Evolutionary conservation across 345 rosid genomes (phyloP), one percentile per base, ranked within the genome.

Genomic region (Arabidopsis thaliana): DNA sequence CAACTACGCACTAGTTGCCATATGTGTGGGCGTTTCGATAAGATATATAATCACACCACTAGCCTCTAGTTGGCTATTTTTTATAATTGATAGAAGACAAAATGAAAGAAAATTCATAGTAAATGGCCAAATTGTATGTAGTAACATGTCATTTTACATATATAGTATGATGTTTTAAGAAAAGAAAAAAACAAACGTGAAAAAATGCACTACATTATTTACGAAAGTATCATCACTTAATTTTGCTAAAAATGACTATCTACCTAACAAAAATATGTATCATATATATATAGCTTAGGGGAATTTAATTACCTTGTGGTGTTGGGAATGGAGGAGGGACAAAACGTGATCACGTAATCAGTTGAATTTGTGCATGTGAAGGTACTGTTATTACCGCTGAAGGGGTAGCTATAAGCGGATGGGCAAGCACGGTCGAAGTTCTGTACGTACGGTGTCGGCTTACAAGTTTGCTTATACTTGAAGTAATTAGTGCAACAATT

Each of bases 271-370:
- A 4, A 28, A 28, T 28, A 28, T 28, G 30, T 28, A 28, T 28
- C 30, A 28, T 28, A 16, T 16, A 16, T 16, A 16, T 16, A 16
- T 16, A 16, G 20, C 20, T 16, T 16, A 48, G 10, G 25, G 34
- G 8, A 25, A 53, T 53, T 4, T 16, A 16, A 16, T 16, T 28
- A 30, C 40, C 61, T 56, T 1, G 14, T 56, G 5, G 1, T 56
- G 42, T 51, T 30, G 0, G 65, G 40, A 44, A 55, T 34, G 7
- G 56, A 64, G 37, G 69, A 51, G 0, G 78, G 78, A 30, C 77
- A 73, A 64, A 73, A 73, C 38, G 78, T 65, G 14, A 73, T 45
- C n/a, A 44, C 49, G 6, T 55, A 73, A 23, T 73, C 52, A n/a
- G 78, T 73, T 3, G 78, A 55, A 20, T 55, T 73, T 10, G 71